These are phyloP conservation scores for Volvox carteri DNA, from an alignment of 163 green algal species.

Conservation along the genomic window DNA sequence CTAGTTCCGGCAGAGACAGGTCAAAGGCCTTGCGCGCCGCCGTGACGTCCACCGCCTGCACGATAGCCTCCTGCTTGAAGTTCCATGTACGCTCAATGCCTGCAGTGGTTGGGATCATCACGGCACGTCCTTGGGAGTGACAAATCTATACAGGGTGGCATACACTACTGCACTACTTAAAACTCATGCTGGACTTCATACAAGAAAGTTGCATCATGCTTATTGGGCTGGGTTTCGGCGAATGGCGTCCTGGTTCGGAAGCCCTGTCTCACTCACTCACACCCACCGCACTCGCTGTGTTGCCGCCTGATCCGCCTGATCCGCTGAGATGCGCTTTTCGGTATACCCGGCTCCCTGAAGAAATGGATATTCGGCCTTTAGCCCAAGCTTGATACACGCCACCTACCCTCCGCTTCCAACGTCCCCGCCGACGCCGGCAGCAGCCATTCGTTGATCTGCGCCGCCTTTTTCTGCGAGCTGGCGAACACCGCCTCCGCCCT, in stretches of 20 bases:
- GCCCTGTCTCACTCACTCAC: too few species aligned
- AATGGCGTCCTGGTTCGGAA: background rate
- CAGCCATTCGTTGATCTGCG: slow-evolving; percentile 88
- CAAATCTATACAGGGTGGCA: too few species aligned
- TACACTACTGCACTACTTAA: too few species aligned
- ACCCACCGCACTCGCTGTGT: too few species aligned
- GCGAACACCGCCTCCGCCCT: slow-evolving; percentile 73
- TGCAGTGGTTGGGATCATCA: too few species aligned
- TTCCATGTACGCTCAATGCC: slow-evolving; percentile 93
- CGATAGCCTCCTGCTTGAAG: slow-evolving; percentile 87
- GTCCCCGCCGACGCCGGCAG: slow-evolving; percentile 82
- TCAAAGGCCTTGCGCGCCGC: slow-evolving; percentile 91
- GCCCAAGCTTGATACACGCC: background rate
- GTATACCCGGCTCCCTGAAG: too few species aligned
- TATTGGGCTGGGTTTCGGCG: background rate
- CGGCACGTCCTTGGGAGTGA: too few species aligned
- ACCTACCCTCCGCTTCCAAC: slow-evolving; percentile 89
- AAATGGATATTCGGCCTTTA: too few species aligned
- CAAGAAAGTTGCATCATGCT: too few species aligned
- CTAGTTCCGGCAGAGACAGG: slow-evolving; percentile 87
- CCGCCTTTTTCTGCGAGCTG: slow-evolving; percentile 77
- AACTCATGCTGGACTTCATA: too few species aligned
- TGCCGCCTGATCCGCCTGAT: too few species aligned
- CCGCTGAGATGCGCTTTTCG: too few species aligned
- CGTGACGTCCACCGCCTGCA: slow-evolving; percentile 78